Base-by-base conservation (phyloP, 2,329 filamentous ascomycete species). In the Epichloe sylvatica region DNA sequence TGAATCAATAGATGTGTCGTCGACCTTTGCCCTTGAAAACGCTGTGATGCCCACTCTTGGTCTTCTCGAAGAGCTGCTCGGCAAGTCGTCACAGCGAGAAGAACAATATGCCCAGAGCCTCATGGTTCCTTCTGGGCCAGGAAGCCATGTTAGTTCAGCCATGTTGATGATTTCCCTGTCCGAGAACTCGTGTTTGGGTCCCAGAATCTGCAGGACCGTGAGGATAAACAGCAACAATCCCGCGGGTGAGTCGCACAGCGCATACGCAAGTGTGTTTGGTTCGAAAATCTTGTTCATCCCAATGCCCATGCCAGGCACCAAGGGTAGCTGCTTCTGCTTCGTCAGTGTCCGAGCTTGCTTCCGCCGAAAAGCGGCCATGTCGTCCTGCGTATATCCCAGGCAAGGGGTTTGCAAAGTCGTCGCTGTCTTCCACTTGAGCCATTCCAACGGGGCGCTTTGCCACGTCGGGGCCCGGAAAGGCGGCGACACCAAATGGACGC, bases 71-170 rank as follows among this genome's bases (percentile, higher is more conserved):
- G 50, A 33, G 33, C 52, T 54, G 33, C 52, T 54, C 34, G 55
- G 59, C 51, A 59, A 53, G 30, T 59, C 48, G 1, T 58, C 58
- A 41, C 68, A 64, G 7, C 57, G 53, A 37, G 62, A 61, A 15
- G 64, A 62, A 38, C 70, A 72, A 36, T 70, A 61, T 6, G 74
- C 68, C 75, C 73, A 78, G 50, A 74, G 82, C 25, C 79, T 67
- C 55, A 83, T 62, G 3, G 72, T 73, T 2, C 73, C 73, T 57
- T 84, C 81, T 0, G 80, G 80, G 0, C 81, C 81, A 0, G 81
- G 80, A 1, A 85, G 63, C 82, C 81, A 85, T 21, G 79, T 75
- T 30, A 84, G 64, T 59, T 78, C 74, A 1, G 78, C 74, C 56
- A 81, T 67, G 17, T 77, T 78, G 51, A 85, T 69, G 23, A 84